phyloP scores from a whole-genome alignment of 257 asterid genomes.

The Jacaranda mimosifolia region DNA sequence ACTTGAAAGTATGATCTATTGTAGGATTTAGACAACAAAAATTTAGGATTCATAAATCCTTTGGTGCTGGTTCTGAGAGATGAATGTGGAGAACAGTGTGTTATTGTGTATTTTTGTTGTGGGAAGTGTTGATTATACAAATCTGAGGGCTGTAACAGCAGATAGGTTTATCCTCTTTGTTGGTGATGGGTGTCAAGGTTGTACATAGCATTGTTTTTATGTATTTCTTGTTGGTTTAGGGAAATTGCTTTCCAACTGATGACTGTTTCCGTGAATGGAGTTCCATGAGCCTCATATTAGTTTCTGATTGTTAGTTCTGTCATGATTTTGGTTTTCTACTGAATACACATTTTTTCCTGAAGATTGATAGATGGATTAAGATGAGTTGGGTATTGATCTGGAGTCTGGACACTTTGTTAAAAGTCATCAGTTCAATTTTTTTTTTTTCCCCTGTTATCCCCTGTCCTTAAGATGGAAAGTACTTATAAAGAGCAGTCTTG shows the following conservation, averaged over 20 bases:
- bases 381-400: not conserved
- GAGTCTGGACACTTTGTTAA: no score
- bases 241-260: not conserved
- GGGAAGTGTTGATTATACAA: not conserved
- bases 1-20: not conserved
- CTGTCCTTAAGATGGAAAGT: no score
- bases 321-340: not conserved
- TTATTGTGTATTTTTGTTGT: not conserved
- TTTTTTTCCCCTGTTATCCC: no score
- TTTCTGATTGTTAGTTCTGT: not conserved
- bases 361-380: not conserved
- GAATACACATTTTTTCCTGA: not conserved
- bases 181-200: slow-evolving; percentile 10
- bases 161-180: not conserved
- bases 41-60: not conserved
- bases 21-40: not conserved
- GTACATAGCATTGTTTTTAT: not conserved
- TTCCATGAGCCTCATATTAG: not conserved
- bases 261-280: not conserved
- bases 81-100: not conserved
- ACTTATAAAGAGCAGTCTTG: no score
- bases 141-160: not conserved
- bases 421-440: no score
- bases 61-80: not conserved
- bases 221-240: not conserved